Percentiles rank a stretch among this genome's conserved stretches.
Evolutionary conservation across 805 yeast genomes (phyloP).

Genomic region (Candida quercuum): DNA sequence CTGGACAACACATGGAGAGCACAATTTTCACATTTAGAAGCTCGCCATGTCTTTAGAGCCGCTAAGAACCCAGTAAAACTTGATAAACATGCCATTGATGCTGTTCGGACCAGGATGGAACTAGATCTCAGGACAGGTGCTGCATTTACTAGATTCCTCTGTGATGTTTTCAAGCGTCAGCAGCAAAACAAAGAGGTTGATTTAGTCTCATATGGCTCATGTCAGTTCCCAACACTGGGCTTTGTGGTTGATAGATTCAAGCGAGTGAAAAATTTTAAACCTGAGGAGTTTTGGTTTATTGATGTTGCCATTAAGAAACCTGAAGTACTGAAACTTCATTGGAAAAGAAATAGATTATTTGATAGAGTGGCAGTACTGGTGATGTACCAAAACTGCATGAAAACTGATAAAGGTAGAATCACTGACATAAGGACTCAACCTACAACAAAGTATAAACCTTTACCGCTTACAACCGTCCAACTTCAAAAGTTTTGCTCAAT

Average conservation of each 20-base stretch:
- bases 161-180: conserved; percentile 40
- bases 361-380: conserved; percentile 63
- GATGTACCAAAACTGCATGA: conserved; percentile 64
- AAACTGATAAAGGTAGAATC: conserved; percentile 45
- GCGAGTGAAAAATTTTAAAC: conserved; percentile 61
- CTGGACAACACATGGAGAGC: conserved; percentile 62
- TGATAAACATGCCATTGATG: conserved; percentile 68
- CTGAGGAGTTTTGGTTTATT: conserved; percentile 80
- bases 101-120: conserved; percentile 83
- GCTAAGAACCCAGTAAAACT: conserved; percentile 62
- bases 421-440: conserved; percentile 50
- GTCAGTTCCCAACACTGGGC: conserved; percentile 96
- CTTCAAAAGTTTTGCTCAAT: conserved; percentile 82
- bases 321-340: conserved; percentile 42
- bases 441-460: conserved; percentile 73
- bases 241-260: conserved; percentile 90
- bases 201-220: conserved; percentile 75
- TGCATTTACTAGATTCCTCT: conserved; percentile 78
- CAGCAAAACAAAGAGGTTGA: conserved; percentile 10
- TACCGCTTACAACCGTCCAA: conserved; percentile 92
- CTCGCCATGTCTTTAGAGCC: conserved; percentile 66
- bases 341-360: conserved; percentile 70
- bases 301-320: conserved; percentile 45
- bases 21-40: conserved; percentile 80
- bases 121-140: conserved; percentile 86